Base-by-base conservation (phyloP, 352 stramenopile genomes). In the Globisporangium cylindrosporum region DNA sequence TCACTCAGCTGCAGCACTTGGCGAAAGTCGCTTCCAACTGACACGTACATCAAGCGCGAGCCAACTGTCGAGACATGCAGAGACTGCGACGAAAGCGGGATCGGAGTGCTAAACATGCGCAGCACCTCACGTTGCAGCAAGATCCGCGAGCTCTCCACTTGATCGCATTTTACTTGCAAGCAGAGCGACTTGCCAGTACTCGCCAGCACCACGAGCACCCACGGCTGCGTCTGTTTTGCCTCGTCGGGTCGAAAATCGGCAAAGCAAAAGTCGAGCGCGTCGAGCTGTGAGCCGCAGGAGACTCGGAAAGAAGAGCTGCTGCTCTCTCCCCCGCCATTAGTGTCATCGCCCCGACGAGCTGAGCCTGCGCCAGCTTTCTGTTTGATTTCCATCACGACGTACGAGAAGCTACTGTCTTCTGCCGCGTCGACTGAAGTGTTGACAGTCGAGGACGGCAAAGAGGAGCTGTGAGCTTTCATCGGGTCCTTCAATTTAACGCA, bases 201-300 rank as follows among this genome's bases (percentile, higher is more conserved):
- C 0, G 77, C 80, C 14, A 94, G 77, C 15, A 87, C 75, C 9
- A 91, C 27, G 25, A 93, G 43, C n/a, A 82, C 22, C 67, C 75
- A 89, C 12, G 71, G 25, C 32, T 62, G 62, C 4, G 24, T 56
- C 57, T 74, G 29, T 9, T 61, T 65, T 38, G 53, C 36, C 3
- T 72, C 77, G 4, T 67, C 51, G 1, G 51, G 38, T 0, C 59
- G 66, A 32, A 9, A 56, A 1, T 74, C 72, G 24, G 29, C 53
- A 29, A 90, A 91, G 66, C 76, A 90, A 4, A 84, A 66, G 66
- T 92, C 86, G 48, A 84, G 73, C n/a, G 72, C 80, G 8, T 90
- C 83, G 25, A 89, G 67, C 27, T 81, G 76, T 1, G 82, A 59
- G 2, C 76, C 73, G 25, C 72, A 81, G 3, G 48, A 67, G 8